Evolutionary conservation across 2,329 filamentous ascomycete species (phyloP).

Genomic region (Cryphonectria parasitica): DNA sequence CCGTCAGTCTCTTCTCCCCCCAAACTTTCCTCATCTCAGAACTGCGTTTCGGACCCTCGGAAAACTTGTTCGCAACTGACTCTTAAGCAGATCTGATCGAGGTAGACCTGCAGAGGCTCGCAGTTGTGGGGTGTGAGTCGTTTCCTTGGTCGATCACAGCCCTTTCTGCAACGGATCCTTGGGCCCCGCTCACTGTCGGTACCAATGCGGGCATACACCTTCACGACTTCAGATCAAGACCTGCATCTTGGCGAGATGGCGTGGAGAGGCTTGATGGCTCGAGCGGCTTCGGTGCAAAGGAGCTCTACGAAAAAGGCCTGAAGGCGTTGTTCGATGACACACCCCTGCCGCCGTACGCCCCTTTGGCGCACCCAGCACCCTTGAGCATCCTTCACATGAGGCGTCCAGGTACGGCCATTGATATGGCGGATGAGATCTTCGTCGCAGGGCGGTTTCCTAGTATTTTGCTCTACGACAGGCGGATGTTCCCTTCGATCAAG

Average conservation of each 20-base stretch:
- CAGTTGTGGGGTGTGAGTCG: conserved; percentile 67
- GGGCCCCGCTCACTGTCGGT: conserved; percentile 78
- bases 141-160: conserved; percentile 86
- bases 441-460: conserved; percentile 87
- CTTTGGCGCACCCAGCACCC: conserved; percentile 78
- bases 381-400: conserved; percentile 81
- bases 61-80: conserved; percentile 25
- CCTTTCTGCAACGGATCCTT: conserved; percentile 69
- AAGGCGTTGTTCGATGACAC: conserved; percentile 54
- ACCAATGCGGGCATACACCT: conserved; percentile 82
- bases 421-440: conserved; percentile 79
- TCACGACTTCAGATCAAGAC: conserved; percentile 69
- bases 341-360: conserved; percentile 64
- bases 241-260: conserved; percentile 38
- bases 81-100: conserved; percentile 68
- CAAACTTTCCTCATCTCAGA: not conserved
- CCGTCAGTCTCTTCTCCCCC: conserved; percentile 48
- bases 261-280: conserved; percentile 44
- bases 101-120: conserved; percentile 76
- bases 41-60: not conserved
- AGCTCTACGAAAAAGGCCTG: conserved; percentile 38
- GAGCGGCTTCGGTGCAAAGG: conserved; percentile 34
- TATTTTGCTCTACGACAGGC: conserved; percentile 86
- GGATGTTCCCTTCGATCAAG: conserved; percentile 78
- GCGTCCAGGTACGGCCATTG: conserved; percentile 51